These are phyloP conservation scores for Podospora pseudocomata DNA, from an alignment of 495 filamentous ascomycete species.

Conservation along the genomic window DNA sequence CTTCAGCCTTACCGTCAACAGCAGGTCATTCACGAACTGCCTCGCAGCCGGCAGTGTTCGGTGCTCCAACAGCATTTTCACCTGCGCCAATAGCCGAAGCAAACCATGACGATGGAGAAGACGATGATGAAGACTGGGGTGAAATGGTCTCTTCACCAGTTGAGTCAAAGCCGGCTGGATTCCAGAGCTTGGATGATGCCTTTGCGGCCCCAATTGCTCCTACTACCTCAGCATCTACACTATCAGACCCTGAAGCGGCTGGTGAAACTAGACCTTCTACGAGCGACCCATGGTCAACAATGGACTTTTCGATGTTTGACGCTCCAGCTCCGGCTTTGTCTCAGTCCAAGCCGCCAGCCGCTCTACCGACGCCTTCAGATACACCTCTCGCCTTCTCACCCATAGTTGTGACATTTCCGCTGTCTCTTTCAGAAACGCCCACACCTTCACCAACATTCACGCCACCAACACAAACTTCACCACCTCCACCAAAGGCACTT, in stretches of 20 bases:
- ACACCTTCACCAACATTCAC: background rate
- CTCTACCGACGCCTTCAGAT: background rate
- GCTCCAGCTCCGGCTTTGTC: background rate
- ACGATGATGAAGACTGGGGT: constrained; percentile 53
- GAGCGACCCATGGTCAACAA: background rate
- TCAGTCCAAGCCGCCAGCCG: background rate
- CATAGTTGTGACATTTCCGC: background rate
- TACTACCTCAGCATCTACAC: background rate
- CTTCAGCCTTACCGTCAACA: background rate
- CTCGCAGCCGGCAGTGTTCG: background rate
- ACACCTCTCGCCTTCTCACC: background rate
- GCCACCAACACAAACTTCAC: background rate
- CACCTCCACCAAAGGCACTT: background rate
- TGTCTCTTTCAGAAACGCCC: background rate
- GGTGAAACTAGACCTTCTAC: background rate
- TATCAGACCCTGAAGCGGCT: background rate
- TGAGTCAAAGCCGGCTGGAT: constrained; percentile 16
- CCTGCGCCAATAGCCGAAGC: constrained; percentile 13
- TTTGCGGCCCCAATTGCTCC: constrained; percentile 11
- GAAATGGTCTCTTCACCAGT: constrained; percentile 52
- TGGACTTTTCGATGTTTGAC: background rate
- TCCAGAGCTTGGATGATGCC: constrained; percentile 14
- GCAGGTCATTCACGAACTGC: background rate
- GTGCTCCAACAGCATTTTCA: background rate
- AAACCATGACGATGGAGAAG: constrained; percentile 39